A percentile compares a stretch with the other conserved stretches of the same genome.
phyloP scores from a whole-genome alignment of 1,284 basidiomycete species.

The Irpex lacteus region DNA sequence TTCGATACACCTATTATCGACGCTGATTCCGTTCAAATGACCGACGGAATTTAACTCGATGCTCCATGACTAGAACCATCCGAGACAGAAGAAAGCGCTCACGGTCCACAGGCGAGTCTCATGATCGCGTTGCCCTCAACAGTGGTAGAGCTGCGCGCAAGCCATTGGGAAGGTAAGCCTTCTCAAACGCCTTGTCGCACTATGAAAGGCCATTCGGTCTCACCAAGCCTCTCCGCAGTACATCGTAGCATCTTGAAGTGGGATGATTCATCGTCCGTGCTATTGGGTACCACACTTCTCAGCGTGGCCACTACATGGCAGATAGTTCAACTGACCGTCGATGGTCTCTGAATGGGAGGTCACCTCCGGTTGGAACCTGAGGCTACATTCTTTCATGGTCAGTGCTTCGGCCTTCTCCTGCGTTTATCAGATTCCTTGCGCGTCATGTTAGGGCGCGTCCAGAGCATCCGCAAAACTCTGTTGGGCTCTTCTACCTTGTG shows the following conservation, averaged over 20 bases:
- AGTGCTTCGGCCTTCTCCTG: slow-evolving; percentile 2
- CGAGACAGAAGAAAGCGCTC: background rate
- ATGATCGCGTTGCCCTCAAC: slow-evolving; percentile 6
- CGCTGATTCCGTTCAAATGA: background rate
- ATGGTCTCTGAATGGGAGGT: background rate
- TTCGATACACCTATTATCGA: background rate
- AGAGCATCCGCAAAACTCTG: background rate
- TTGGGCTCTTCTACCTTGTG: background rate
- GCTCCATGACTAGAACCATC: background rate
- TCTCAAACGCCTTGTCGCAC: slow-evolving; percentile 7
- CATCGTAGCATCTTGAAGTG: background rate
- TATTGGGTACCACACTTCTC: slow-evolving; percentile 2
- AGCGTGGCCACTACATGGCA: background rate
- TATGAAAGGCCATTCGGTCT: slow-evolving; percentile 12
- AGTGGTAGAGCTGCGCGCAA: slow-evolving; percentile 10
- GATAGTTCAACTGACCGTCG: background rate
- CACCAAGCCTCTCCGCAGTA: slow-evolving; percentile 15
- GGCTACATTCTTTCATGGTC: background rate
- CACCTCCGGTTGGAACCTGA: background rate
- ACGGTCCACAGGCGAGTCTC: background rate
- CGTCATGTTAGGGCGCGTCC: background rate
- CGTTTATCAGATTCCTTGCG: slow-evolving; percentile 1
- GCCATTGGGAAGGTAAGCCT: slow-evolving; percentile 8
- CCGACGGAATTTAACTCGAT: background rate
- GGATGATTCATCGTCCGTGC: background rate